A percentile compares a stretch with the other conserved stretches of the same genome.
phyloP scores from a whole-genome alignment of 2,329 filamentous ascomycete genomes.

The Aspergillus ustus region DNA sequence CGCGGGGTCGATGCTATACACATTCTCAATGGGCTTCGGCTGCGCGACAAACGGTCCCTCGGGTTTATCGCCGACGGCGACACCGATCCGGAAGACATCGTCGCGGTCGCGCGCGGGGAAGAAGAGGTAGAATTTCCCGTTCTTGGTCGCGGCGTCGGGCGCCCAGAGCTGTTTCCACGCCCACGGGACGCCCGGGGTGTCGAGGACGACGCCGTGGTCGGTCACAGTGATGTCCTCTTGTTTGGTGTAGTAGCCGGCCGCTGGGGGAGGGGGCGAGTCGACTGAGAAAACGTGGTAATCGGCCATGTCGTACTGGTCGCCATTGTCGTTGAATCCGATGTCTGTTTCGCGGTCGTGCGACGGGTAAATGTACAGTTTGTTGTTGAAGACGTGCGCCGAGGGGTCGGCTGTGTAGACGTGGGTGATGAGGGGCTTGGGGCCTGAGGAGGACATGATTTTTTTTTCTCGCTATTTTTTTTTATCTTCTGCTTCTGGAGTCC shows the following conservation, averaged over 20 bases:
- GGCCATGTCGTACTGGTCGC: constrained; percentile 82
- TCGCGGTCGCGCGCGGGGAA: constrained; percentile 75
- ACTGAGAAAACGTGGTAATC: constrained; percentile 81
- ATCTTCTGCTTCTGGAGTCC: neutral
- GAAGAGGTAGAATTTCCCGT: constrained; percentile 76
- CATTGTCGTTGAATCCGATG: constrained; percentile 79
- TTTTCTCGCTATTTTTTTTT: neutral
- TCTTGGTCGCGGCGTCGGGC: constrained; percentile 71
- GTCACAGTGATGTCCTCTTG: constrained; percentile 62
- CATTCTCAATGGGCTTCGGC: constrained; percentile 66
- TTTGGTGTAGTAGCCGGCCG: neutral
- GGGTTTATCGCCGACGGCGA: constrained; percentile 66
- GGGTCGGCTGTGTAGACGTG: constrained; percentile 80
- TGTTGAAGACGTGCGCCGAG: constrained; percentile 78
- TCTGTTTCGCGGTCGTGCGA: constrained; percentile 78
- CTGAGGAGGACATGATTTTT: constrained; percentile 1
- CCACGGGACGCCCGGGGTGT: constrained; percentile 71
- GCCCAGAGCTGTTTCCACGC: constrained; percentile 81
- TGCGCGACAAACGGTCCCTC: constrained; percentile 73
- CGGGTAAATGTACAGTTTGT: constrained; percentile 77
- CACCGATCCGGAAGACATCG: constrained; percentile 74
- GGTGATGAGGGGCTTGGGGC: constrained; percentile 64
- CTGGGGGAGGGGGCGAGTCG: neutral
- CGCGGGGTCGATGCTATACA: constrained; percentile 78
- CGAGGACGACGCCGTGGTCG: constrained; percentile 74